Conservation (phyloP, 345 rosid genomes). For the Salix udensis region DNA sequence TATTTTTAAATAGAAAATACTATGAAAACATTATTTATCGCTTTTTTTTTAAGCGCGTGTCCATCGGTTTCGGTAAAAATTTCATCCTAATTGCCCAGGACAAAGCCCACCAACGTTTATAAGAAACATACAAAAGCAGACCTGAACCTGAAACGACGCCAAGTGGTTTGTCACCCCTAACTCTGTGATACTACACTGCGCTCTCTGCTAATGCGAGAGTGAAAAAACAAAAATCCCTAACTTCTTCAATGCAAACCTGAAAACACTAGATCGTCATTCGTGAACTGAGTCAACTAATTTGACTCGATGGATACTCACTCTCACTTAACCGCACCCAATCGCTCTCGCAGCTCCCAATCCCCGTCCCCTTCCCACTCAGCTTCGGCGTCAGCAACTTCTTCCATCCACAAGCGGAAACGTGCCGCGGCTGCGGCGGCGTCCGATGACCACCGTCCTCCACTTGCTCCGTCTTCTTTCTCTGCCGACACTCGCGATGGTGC, state of each 20-base stretch:
- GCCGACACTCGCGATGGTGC: slow-evolving; percentile 96
- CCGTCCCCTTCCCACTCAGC: slow-evolving; percentile 98
- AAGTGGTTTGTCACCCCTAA: neutral
- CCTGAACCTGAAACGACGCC: neutral
- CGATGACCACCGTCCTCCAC: slow-evolving; percentile 75
- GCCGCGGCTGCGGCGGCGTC: slow-evolving; percentile 62
- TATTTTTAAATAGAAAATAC: too few species aligned
- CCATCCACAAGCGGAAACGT: slow-evolving; percentile 89
- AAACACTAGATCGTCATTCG: slow-evolving; percentile 11
- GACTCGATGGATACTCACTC: slow-evolving; percentile 44
- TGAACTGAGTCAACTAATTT: neutral
- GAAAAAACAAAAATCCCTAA: neutral
- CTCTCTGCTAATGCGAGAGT: neutral
- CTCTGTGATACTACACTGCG: neutral
- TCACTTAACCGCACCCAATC: slow-evolving; percentile 73
- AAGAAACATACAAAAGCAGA: neutral
- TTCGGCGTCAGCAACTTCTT: slow-evolving; percentile 89
- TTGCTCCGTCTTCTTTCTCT: slow-evolving; percentile 84
- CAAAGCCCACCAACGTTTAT: neutral
- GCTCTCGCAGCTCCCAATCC: slow-evolving; percentile 85
- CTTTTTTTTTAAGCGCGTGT: too few species aligned
- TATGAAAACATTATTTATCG: too few species aligned
- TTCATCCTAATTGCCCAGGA: neutral
- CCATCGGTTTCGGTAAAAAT: neutral
- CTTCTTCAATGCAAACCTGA: neutral